Conservation (phyloP, 1,139 yeast species). For the Diutina scorzettiae region DNA sequence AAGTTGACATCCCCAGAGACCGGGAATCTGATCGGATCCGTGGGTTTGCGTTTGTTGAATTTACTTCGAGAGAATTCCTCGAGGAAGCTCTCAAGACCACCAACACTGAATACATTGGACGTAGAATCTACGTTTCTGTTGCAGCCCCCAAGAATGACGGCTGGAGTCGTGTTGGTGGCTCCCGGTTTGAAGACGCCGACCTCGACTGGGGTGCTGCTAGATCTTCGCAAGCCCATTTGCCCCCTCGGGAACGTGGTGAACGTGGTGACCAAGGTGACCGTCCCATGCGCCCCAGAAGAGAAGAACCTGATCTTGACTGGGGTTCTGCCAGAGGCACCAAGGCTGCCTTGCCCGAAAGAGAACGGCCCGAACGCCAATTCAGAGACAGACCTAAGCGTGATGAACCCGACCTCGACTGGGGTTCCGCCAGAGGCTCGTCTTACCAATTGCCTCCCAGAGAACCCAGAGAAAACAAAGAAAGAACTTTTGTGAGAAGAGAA, state of each 20-base stretch:
- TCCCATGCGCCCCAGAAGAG: conserved; percentile 8
- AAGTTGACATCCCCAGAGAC: conserved; percentile 65
- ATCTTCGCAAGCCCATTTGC: conserved; percentile 20
- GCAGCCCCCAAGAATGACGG: conserved; percentile 72
- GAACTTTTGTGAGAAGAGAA: conserved; percentile 6
- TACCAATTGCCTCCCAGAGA: conserved; percentile 13
- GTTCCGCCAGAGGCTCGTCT: conserved; percentile 8
- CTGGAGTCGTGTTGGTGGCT: conserved; percentile 33
- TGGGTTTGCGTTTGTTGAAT: conserved; percentile 85
- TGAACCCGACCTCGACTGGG: conserved; percentile 11
- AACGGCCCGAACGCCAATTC: conserved; percentile 14
- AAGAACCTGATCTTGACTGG: conserved; percentile 12
- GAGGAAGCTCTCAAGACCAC: conserved; percentile 60
- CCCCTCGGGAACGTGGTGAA: conserved; percentile 28
- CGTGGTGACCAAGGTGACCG: conserved; percentile 14
- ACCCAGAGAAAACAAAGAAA: conserved; percentile 18
- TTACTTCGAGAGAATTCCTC: conserved; percentile 50
- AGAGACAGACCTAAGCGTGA: conserved; percentile 18
- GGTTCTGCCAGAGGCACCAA: conserved; percentile 14
- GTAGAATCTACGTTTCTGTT: conserved; percentile 73
- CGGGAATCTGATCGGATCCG: conserved; percentile 49
- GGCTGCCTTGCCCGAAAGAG: conserved; percentile 11
- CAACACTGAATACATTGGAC: conserved; percentile 55
- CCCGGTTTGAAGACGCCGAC: conserved; percentile 24
- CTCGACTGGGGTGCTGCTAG: conserved; percentile 53